phyloP scores from a whole-genome alignment of 176 grass and related monocot species.

The Avena atlantica region DNA sequence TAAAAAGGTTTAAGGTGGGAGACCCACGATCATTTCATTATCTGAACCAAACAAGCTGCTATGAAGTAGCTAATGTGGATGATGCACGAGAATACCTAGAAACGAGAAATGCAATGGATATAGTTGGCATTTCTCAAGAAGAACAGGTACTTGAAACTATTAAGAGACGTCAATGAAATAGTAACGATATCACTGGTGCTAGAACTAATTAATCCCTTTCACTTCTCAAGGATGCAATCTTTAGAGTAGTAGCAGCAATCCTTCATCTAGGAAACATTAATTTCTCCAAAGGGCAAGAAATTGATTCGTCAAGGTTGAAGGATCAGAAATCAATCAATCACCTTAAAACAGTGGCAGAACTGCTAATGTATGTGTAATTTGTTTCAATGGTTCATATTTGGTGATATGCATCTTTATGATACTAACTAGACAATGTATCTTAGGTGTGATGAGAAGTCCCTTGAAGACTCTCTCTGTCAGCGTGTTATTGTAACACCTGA shows the following conservation, averaged over 20 bases:
- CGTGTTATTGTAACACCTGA: slow-evolving; percentile 95
- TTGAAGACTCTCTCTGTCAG: slow-evolving; percentile 85
- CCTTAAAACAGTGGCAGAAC: slow-evolving; percentile 82
- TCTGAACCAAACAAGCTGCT: slow-evolving; percentile 92
- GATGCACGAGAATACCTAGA: slow-evolving; percentile 92
- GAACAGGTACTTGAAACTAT: slow-evolving; percentile 66
- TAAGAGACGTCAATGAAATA: not conserved
- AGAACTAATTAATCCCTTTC: slow-evolving; percentile 44
- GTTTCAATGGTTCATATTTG: slow-evolving; percentile 13
- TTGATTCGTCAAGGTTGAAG: slow-evolving; percentile 77
- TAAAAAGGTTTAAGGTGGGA: slow-evolving; percentile 86
- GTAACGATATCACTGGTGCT: not conserved
- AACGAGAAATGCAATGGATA: slow-evolving; percentile 94
- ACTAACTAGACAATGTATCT: slow-evolving; percentile 32
- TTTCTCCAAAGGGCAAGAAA: slow-evolving; percentile 86
- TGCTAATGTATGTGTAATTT: slow-evolving; percentile 68
- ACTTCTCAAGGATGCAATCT: slow-evolving; percentile 86
- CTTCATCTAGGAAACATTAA: slow-evolving; percentile 93
- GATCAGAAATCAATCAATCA: slow-evolving; percentile 79
- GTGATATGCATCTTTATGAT: slow-evolving; percentile 25
- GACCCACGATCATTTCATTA: slow-evolving; percentile 88
- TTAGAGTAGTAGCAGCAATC: slow-evolving; percentile 85
- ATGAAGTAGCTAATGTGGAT: slow-evolving; percentile 84
- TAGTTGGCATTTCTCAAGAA: slow-evolving; percentile 88
- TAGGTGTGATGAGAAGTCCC: slow-evolving; percentile 83